Percentiles rank a stretch among this genome's conserved stretches.
Evolutionary conservation across 768 basidiomycete genomes (phyloP).

Genomic region (Trametes sanguinea): DNA sequence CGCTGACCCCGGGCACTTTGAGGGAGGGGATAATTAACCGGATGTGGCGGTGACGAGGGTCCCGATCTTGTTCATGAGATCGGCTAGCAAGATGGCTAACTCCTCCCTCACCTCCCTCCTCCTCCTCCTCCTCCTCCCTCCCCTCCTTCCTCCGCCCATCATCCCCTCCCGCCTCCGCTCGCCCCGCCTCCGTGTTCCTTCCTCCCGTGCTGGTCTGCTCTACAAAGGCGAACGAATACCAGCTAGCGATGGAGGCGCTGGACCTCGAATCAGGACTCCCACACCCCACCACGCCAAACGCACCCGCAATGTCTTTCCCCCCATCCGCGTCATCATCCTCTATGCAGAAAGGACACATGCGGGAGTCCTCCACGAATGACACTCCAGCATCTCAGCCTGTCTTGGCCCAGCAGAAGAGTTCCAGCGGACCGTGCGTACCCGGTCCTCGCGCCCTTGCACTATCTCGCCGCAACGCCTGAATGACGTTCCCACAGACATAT

Average conservation of each 20-base stretch:
- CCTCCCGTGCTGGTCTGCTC: background rate
- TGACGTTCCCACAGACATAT: conserved; percentile 50
- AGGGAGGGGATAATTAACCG: background rate
- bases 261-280: conserved; percentile 11
- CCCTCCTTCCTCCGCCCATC: conserved; percentile 11
- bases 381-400: background rate
- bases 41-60: conserved; percentile 18
- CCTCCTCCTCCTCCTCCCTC: conserved; percentile 9
- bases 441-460: conserved; percentile 9
- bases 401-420: conserved; percentile 28
- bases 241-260: conserved; percentile 14
- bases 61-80: conserved; percentile 16
- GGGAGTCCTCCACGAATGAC: conserved; percentile 6
- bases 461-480: conserved; percentile 14
- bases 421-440: conserved; percentile 33
- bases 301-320: conserved; percentile 9
- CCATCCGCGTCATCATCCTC: conserved; percentile 18
- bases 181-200: background rate
- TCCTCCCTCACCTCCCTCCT: conserved; percentile 15
- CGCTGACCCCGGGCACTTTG: conserved; percentile 3
- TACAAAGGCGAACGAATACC: background rate
- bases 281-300: conserved; percentile 16
- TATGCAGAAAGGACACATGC: conserved; percentile 10
- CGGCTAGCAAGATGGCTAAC: conserved; percentile 13
- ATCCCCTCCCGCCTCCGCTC: background rate